These are phyloP conservation scores for Skeletonema marinoi DNA, from an alignment of 108 stramenopile genomes.

Conservation along the genomic window DNA sequence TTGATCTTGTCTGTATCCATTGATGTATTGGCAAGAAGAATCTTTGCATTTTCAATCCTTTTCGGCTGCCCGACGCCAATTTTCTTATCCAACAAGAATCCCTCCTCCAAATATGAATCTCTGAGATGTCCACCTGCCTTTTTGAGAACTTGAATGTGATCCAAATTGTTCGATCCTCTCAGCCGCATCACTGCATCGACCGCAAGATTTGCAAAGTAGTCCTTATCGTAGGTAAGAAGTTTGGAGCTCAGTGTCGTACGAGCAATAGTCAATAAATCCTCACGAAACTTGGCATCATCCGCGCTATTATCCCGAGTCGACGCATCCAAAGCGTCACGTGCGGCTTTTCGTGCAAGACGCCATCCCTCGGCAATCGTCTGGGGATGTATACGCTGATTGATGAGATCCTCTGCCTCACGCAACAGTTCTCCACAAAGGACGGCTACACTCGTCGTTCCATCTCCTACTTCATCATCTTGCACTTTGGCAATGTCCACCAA, in stretches of 20 bases:
- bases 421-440: constrained; percentile 97
- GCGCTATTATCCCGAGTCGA: constrained; percentile 56
- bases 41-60: constrained; percentile 95
- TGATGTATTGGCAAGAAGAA: constrained; percentile 97
- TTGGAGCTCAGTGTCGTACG: constrained; percentile 96
- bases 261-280: constrained; percentile 94
- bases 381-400: constrained; percentile 96
- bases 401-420: constrained; percentile 96
- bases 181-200: constrained; percentile 97
- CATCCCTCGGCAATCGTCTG: constrained; percentile 98
- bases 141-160: constrained; percentile 98
- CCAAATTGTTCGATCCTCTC: constrained; percentile 90
- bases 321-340: constrained; percentile 83
- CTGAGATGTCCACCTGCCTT: constrained; percentile 92
- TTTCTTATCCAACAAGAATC: constrained; percentile 96
- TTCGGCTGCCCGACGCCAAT: constrained; percentile 97
- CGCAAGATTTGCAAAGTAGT: constrained; percentile 95
- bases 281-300: constrained; percentile 75
- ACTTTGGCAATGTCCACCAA: constrained; percentile 99
- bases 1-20: constrained; percentile 99
- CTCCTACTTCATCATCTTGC: constrained; percentile 97
- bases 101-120: constrained; percentile 97
- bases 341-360: constrained; percentile 89
- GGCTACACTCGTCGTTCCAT: constrained; percentile 95
- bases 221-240: constrained; percentile 95